Evolutionary conservation across 306 rosid species (phyloP), one percentile per base, ranked within the genome.

Genomic region (Ziziphus jujuba): DNA sequence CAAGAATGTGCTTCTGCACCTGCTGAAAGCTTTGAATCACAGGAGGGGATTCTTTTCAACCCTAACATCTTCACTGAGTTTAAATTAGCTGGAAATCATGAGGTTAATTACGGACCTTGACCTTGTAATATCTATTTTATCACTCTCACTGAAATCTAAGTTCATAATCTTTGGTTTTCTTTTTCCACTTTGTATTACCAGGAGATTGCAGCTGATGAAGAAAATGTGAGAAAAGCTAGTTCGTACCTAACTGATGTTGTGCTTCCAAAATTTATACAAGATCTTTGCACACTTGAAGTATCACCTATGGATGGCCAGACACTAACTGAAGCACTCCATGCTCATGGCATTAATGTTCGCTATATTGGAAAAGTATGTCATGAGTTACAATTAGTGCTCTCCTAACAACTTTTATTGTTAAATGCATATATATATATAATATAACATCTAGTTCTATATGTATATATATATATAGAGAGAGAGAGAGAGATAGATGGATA

Each of bases 221-320:
- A 81, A 56, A 84, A 85, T 77, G 99, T 88, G 85, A 90, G 87
- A 71, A 86, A 86, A 87, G 96, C 80, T 75, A 68, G 97, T 91
- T 69, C 44, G 23, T 84, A 88, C 75, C 97, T 95, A 44, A 77
- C 77, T 54, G 89, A 87, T 69, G 89, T 87, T 69, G 97, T 87
- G 56, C 91, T 95, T 82, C 97, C 97, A 0, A 95, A 95, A 77
- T 95, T 95, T 66, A 76, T 95, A 65, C 97, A 95, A 90, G 99
- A 95, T 75, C 95, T 95, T 47, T 88, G 97, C 79, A 88, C 92
- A 0, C 96, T 95, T 64, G 99, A 95, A 91, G 96, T 95, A 71
- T 95, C 99, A 2, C 99, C 99, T 5, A 95, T 95, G 99, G 99
- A 95, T 79, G 97, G 99, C 58, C 99, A 90, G 78, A 95, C 99